A percentile compares a stretch with the other conserved stretches of the same genome.
Conservation (phyloP, 257 asterid genomes). For the Nicotiana attenuata region DNA sequence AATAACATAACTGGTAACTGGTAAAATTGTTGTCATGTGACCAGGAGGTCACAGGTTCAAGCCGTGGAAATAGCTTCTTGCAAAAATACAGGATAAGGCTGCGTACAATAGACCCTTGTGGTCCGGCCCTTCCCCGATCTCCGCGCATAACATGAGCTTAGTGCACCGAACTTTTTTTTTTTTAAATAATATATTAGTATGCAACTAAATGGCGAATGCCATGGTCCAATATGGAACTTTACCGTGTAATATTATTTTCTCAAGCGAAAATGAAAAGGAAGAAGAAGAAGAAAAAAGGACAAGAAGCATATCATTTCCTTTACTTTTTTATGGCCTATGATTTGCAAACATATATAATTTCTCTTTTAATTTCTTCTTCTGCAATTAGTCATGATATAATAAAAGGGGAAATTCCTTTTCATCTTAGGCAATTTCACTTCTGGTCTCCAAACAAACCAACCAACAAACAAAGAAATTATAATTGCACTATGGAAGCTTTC, state of each 20-base stretch:
- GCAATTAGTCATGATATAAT: background rate
- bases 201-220: too few relatives aligned
- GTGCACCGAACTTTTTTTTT: too few relatives aligned
- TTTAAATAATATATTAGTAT: too few relatives aligned
- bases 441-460: background rate
- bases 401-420: background rate
- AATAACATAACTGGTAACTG: too few relatives aligned
- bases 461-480: background rate
- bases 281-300: background rate
- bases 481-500: background rate
- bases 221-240: too few relatives aligned
- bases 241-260: background rate
- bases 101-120: too few relatives aligned
- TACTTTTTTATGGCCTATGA: background rate
- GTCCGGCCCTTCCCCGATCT: too few relatives aligned
- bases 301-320: background rate
- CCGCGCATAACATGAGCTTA: too few relatives aligned
- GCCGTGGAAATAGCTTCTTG: too few relatives aligned
- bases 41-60: too few relatives aligned
- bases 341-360: background rate
- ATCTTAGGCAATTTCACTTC: background rate
- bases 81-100: too few relatives aligned
- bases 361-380: background rate
- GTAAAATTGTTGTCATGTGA: too few relatives aligned
- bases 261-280: background rate